Evolutionary conservation across 1,139 yeast species (phyloP).

Genomic region (Candida albicans): DNA sequence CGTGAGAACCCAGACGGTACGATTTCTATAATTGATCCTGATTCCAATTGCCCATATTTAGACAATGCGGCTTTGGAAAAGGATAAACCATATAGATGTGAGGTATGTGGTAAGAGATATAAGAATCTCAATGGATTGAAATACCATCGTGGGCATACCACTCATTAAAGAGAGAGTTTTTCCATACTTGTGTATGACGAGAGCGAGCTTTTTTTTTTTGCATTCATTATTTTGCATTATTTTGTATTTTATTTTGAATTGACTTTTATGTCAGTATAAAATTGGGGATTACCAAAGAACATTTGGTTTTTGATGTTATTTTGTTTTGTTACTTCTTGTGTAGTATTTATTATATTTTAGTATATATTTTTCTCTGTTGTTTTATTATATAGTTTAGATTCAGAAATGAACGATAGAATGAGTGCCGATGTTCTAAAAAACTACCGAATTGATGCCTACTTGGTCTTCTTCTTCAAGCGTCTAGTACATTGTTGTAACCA

Average conservation of each 20-base stretch:
- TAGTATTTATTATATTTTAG: conserved; percentile 3
- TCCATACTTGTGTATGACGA: neutral
- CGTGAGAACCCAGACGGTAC: conserved; percentile 94
- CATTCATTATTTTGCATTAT: conserved; percentile 1
- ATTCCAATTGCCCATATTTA: conserved; percentile 84
- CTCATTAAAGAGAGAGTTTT: conserved; percentile 55
- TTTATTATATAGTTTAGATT: conserved; percentile 3
- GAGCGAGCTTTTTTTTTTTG: neutral
- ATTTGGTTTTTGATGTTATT: conserved; percentile 2
- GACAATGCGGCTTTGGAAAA: conserved; percentile 94
- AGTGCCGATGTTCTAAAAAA: no score
- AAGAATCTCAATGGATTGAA: conserved; percentile 94
- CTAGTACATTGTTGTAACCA: no score
- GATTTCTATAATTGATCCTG: conserved; percentile 88
- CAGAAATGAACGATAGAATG: neutral
- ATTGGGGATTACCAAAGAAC: neutral
- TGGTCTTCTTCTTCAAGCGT: no score
- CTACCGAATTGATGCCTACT: no score
- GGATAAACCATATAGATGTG: conserved; percentile 98
- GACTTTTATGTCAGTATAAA: neutral
- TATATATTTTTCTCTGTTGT: conserved; percentile 6
- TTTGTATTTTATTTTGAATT: conserved; percentile 3
- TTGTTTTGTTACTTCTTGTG: conserved; percentile 1
- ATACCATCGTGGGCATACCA: conserved; percentile 96
- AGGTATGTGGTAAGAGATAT: conserved; percentile 96